Evolutionary conservation across 1,284 basidiomycete genomes (phyloP), one percentile per base, ranked within the genome.

Genomic region (Ustilago xerochloae): DNA sequence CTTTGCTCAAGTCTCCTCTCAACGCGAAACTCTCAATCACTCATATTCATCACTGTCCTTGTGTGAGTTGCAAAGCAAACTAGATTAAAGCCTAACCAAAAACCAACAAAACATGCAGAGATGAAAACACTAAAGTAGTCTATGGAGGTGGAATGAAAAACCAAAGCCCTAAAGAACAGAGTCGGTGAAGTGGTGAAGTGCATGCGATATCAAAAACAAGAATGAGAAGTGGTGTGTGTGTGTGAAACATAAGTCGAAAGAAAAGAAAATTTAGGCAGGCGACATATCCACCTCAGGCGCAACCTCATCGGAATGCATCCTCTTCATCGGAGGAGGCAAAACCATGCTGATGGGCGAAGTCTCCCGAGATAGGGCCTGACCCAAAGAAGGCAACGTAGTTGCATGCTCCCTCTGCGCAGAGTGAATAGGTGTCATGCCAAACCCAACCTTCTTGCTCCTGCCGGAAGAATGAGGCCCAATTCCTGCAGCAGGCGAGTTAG

Each of bases 351-450:
- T 63, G 6, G 71, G 71, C 26, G 61, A 65, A 6, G 62, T 64
- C 29, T 74, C 71, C 39, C 71, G 28, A 20, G 58, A 63, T 12
- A 74, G 49, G 6, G 71, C 71, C 66, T 74, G 71, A 16, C 62
- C 71, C 9, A 74, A 57, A 16, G 62, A 49, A 29, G 71, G 71
- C 35, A 74, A 48, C 24, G 71, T 69, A 1, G 66, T 59, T 12
- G 58, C 52, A 28, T 63, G 49, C 22, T 73, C 70, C 32, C 60
- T 52, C 43, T 65, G 58, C 18, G 66, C 50, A 18, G 66, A 65
- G 63, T 74, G 71, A 16, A 74, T 74, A 6, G 71, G 71, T 7
- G 71, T 74, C 71, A 74, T 69, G n/a, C 71, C 71, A 9, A 74
- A 66, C 12, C 55, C 49, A 12, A 61, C 32, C 8, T 51, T 51